Conservation (phyloP, 768 basidiomycete species). For the Rhodotorula graminis region DNA sequence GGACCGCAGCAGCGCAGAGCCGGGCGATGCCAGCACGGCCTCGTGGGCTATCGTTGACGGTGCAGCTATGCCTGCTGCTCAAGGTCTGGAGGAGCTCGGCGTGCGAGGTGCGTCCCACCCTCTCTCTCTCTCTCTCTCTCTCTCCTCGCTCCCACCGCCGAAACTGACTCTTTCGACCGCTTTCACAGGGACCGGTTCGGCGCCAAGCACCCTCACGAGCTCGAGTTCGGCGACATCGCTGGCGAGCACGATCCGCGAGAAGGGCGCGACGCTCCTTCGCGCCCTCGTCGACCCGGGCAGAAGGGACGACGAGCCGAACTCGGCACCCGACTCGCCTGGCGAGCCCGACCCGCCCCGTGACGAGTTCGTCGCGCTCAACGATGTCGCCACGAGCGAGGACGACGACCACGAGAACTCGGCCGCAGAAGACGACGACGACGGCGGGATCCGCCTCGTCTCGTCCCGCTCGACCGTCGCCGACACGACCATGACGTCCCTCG, state of each 20-base stretch:
- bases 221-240: background rate
- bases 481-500: background rate
- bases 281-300: background rate
- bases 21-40: background rate
- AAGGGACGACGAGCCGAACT: background rate
- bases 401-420: background rate
- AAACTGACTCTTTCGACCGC: background rate
- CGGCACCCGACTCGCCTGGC: too few species aligned
- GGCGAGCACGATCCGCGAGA: slow-evolving; percentile 4
- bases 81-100: slow-evolving; percentile 5
- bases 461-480: slow-evolving; percentile 1
- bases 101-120: background rate
- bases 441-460: slow-evolving; percentile 8
- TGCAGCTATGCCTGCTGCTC: background rate
- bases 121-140: background rate
- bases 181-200: background rate
- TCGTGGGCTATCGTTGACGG: slow-evolving; percentile 1
- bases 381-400: background rate
- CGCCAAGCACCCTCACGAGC: background rate
- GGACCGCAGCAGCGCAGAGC: background rate
- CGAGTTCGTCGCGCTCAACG: background rate
- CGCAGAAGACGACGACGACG: background rate
- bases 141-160: too few species aligned
- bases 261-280: background rate
- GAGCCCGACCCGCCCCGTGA: too few species aligned